Evolutionary conservation across 106 monocot genomes (phyloP), one percentile per base, ranked within the genome.

Genomic region (Dactylorhiza incarnata): DNA sequence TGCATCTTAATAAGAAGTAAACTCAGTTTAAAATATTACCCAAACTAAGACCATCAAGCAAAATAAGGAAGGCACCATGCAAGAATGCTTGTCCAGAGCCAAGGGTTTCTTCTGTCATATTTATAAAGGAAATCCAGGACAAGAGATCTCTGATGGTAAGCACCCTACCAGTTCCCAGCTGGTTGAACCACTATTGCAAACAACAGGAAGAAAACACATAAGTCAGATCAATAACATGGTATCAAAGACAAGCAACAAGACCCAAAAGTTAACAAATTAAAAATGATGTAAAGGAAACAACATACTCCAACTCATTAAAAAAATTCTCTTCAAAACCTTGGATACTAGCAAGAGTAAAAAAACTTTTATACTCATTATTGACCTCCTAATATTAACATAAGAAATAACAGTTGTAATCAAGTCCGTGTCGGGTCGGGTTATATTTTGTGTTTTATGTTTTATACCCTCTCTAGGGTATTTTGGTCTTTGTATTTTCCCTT

Each of bases 91-190:
- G 44, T 76, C 51, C 78, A 70, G 80, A 54, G 37, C 89, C 87
- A 74, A 99, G 97, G 61, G 70, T 84, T 75, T 49, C 77, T 73
- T 83, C 86, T 19, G 91, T 87, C 78, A 46, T 81, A 79, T 99
- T 88, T 11, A 91, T 77, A 80, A 99, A 99, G 23, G 82, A 80
- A 76, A 99, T 76, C 97, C 97, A 99, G 52, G 94, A 89, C 46
- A 94, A 74, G 25, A 99, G 86, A 81, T 99, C 97, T 78, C 97
- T 84, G 69, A 99, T 86, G n/a, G 94, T 99, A 54, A 99, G 97
- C 47, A 82, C 70, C 46, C 94, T 91, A 43, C 94, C 87, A 24
- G 76, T 87, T 78, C 87, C 83, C 73, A 93, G 78, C 65, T 84
- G 83, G 73, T 94, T 91, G 85, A 94, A 99, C 94, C 97, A 94